A percentile compares a stretch with the other conserved stretches of the same genome.
Conservation (phyloP, 169 alveolate species). For the Eimeria acervulina region DNA sequence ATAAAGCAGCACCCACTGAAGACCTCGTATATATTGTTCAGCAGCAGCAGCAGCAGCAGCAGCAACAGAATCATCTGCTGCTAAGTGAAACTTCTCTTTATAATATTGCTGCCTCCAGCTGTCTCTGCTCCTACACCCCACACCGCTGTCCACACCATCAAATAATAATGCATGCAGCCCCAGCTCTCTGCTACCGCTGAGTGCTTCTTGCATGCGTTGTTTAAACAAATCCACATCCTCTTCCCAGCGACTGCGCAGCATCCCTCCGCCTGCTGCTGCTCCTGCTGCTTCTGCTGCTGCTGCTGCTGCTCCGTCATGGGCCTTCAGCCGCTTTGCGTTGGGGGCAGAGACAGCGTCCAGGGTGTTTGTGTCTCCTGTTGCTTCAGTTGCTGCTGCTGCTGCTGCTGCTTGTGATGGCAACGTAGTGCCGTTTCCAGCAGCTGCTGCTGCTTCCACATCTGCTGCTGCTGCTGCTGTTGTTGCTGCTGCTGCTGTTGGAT, state of each 20-base stretch:
- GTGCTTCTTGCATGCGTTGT: not conserved
- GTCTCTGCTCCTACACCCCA: constrained; percentile 54
- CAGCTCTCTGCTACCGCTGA: constrained; percentile 7
- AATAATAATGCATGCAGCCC: constrained; percentile 31
- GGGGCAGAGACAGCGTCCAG: not conserved
- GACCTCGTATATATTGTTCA: too few species aligned
- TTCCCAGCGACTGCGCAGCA: not conserved
- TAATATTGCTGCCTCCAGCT: constrained; percentile 58
- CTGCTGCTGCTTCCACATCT: too few species aligned
- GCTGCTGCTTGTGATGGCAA: too few species aligned
- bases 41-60: too few species aligned
- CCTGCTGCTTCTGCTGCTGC: too few species aligned
- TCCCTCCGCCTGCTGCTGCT: not conserved
- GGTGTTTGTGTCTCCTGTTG: not conserved
- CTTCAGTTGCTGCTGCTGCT: too few species aligned
- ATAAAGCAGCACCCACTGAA: constrained; percentile 84
- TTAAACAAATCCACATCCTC: constrained; percentile 72
- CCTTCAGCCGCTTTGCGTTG: constrained; percentile 5
- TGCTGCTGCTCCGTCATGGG: not conserved
- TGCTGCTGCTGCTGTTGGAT: too few species aligned
- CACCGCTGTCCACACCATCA: constrained; percentile 63
- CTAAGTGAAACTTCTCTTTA: constrained; percentile 59
- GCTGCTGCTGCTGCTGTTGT: too few species aligned
- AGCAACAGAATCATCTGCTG: too few species aligned
- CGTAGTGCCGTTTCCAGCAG: too few species aligned